Evolutionary conservation across 2,329 filamentous ascomycete species (phyloP).

Genomic region (Beauveria rudraprayagi): DNA sequence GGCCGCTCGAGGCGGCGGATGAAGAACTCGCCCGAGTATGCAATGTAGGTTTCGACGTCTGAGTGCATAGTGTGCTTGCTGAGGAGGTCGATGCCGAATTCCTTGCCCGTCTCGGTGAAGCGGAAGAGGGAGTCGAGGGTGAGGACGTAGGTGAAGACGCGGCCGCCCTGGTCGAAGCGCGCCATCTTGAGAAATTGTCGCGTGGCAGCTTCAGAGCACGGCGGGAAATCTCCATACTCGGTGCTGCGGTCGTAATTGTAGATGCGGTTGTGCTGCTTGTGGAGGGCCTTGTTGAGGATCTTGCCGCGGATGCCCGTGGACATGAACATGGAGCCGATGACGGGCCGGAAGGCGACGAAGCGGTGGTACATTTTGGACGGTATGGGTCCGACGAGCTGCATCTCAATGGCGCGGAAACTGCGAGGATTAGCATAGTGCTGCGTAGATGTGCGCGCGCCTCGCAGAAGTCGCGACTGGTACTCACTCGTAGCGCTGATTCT

Average conservation of each 20-base stretch:
- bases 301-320: constrained; percentile 68
- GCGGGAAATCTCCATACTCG: constrained; percentile 58
- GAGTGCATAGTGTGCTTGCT: constrained; percentile 98
- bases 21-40: constrained; percentile 90
- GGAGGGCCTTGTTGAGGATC: constrained; percentile 74
- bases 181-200: constrained; percentile 77
- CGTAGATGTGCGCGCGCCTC: no score
- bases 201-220: constrained; percentile 62
- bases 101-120: constrained; percentile 92
- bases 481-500: constrained; percentile 63
- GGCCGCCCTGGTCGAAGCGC: constrained; percentile 77
- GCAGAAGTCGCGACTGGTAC: constrained; percentile 17
- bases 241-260: constrained; percentile 83
- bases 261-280: constrained; percentile 80
- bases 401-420: constrained; percentile 87
- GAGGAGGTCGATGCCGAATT: constrained; percentile 87
- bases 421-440: background rate
- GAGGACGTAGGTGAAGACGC: constrained; percentile 86
- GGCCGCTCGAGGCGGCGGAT: constrained; percentile 58
- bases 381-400: constrained; percentile 78
- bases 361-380: constrained; percentile 78
- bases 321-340: constrained; percentile 84
- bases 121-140: constrained; percentile 79
- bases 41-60: constrained; percentile 83
- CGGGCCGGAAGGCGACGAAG: constrained; percentile 86